phyloP scores from a whole-genome alignment of 805 yeast genomes.

The Metschnikowia vanudenii region DNA sequence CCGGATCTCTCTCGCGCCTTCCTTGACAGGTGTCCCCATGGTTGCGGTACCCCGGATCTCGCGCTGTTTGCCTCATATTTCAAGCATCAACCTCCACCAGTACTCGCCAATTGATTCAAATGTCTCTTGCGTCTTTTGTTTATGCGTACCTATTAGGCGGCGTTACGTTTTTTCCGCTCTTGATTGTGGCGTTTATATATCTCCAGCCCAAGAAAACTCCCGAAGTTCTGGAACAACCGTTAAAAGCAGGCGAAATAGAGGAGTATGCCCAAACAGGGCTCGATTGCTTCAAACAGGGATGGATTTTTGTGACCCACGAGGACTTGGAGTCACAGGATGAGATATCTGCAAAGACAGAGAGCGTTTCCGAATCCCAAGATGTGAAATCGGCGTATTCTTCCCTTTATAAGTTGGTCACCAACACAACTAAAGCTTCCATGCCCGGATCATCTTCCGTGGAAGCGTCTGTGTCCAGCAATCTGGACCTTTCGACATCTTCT shows the following conservation, averaged over 20 bases:
- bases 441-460: neutral
- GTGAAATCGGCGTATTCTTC: conserved; percentile 60
- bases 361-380: conserved; percentile 40
- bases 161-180: conserved; percentile 68
- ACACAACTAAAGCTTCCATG: conserved; percentile 10
- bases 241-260: conserved; percentile 64
- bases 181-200: conserved; percentile 40
- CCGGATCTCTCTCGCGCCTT: conserved; percentile 8
- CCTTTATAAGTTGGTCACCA: conserved; percentile 55
- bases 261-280: conserved; percentile 61
- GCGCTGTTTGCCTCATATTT: neutral
- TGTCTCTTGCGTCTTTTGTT: conserved; percentile 27
- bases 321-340: conserved; percentile 47
- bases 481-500: neutral
- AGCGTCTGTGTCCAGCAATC: neutral
- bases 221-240: conserved; percentile 18
- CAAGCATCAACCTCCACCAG: neutral
- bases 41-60: conserved; percentile 3
- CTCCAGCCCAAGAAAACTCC: conserved; percentile 36
- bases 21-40: neutral
- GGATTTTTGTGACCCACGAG: conserved; percentile 83
- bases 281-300: conserved; percentile 64
- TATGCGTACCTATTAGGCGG: conserved; percentile 73
- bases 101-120: neutral
- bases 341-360: conserved; percentile 48